A percentile compares a stretch with the other conserved stretches of the same genome.
These are phyloP conservation scores for Acanthamoeba triangularis DNA, from an alignment of 208 protist species.

Conservation along the genomic window DNA sequence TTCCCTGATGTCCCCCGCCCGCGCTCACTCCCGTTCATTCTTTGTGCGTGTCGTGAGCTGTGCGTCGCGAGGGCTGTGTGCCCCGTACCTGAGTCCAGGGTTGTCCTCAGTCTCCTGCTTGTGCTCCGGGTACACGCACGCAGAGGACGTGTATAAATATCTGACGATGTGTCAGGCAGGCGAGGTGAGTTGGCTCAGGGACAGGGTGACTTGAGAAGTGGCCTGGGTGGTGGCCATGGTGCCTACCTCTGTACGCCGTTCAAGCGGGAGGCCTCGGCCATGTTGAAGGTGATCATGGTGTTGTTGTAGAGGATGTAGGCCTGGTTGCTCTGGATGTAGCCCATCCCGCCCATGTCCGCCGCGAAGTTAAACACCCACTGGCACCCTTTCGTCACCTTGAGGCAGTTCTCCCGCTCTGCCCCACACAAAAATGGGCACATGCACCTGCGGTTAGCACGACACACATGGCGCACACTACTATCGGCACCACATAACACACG, in stretches of 20 bases:
- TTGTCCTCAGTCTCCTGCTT: slow-evolving; percentile 87
- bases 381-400: slow-evolving; percentile 86
- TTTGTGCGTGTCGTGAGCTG: too few species aligned
- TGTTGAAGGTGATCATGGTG: slow-evolving; percentile 94
- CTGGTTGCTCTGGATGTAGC: slow-evolving; percentile 95
- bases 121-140: slow-evolving; percentile 93
- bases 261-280: slow-evolving; percentile 89
- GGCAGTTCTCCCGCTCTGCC: slow-evolving; percentile 81
- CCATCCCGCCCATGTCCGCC: slow-evolving; percentile 94
- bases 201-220: too few species aligned
- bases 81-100: neutral
- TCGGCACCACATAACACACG: neutral
- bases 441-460: neutral
- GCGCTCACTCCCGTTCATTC: slow-evolving; percentile 13
- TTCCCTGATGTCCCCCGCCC: slow-evolving; percentile 88
- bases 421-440: too few species aligned
- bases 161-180: neutral
- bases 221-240: neutral
- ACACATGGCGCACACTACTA: neutral
- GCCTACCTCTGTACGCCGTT: slow-evolving; percentile 85
- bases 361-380: slow-evolving; percentile 93
- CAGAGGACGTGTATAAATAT: slow-evolving; percentile 91
- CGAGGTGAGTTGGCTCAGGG: too few species aligned
- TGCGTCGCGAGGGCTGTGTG: too few species aligned
- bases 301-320: slow-evolving; percentile 94